Conservation (phyloP, 306 rosid species). For the Myrica gale region DNA sequence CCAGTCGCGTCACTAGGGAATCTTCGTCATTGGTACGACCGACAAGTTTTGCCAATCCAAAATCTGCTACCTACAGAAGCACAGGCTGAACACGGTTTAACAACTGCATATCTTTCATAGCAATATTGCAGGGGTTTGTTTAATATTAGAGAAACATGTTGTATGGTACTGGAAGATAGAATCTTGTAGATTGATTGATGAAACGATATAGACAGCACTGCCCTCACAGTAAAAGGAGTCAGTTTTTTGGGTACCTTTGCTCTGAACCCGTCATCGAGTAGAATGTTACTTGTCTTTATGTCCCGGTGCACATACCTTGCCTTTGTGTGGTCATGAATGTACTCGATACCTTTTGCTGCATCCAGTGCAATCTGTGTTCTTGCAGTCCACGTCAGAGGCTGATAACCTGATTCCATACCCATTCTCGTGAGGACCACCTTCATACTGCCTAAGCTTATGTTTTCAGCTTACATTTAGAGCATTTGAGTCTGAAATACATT, state of each 20-base stretch:
- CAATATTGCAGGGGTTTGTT: background rate
- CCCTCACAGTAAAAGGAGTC: constrained; percentile 3
- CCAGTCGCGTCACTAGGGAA: constrained; percentile 64
- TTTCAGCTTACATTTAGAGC: background rate
- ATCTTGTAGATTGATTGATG: background rate
- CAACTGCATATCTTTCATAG: background rate
- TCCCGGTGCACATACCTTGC: constrained; percentile 77
- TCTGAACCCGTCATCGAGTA: constrained; percentile 64
- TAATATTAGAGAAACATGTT: background rate
- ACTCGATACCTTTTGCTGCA: constrained; percentile 81
- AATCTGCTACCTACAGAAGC: constrained; percentile 67
- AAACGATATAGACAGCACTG: background rate
- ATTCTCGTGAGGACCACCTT: constrained; percentile 1
- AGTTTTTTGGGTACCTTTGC: constrained; percentile 57
- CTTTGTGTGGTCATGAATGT: constrained; percentile 84
- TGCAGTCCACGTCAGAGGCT: constrained; percentile 77
- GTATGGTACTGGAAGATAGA: background rate
- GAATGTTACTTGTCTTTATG: constrained; percentile 75
- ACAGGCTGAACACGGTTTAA: background rate
- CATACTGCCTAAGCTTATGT: background rate
- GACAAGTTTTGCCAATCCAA: constrained; percentile 75
- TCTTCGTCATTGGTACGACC: constrained; percentile 72
- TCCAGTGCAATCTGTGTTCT: constrained; percentile 84
- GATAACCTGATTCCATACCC: constrained; percentile 51
- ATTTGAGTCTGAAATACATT: background rate